These are phyloP conservation scores for Porphyrellus sp. DNA, from an alignment of 1,284 basidiomycete species.

Conservation along the genomic window DNA sequence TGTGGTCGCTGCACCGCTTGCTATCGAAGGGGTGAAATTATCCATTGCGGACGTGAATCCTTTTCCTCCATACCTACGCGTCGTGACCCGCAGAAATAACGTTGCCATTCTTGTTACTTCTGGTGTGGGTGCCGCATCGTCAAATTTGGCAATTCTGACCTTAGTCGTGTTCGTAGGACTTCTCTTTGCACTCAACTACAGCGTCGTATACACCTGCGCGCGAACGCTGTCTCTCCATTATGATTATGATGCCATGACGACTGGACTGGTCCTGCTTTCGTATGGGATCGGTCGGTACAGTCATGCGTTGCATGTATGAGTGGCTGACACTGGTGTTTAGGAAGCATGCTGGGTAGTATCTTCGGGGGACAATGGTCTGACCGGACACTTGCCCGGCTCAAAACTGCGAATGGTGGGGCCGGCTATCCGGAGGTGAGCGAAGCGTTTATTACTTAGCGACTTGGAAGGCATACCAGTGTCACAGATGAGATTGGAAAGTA, in stretches of 20 bases:
- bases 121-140: conserved; percentile 13
- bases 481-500: conserved; percentile 74
- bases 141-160: conserved; percentile 52
- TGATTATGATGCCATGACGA: conserved; percentile 65
- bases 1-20: background rate
- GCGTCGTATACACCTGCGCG: conserved; percentile 68
- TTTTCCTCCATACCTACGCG: conserved; percentile 19
- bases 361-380: conserved; percentile 81
- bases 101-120: conserved; percentile 19
- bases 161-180: conserved; percentile 50
- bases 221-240: conserved; percentile 67
- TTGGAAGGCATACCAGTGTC: background rate
- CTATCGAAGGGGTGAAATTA: conserved; percentile 38
- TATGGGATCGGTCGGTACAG: conserved; percentile 60
- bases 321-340: conserved; percentile 34
- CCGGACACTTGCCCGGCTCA: conserved; percentile 54
- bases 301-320: background rate
- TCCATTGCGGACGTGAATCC: conserved; percentile 25
- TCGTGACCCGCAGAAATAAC: conserved; percentile 20
- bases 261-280: conserved; percentile 75
- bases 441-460: no score
- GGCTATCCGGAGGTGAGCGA: conserved; percentile 61
- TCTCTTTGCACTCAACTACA: conserved; percentile 69
- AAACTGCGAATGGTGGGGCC: conserved; percentile 59
- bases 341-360: conserved; percentile 66